Evolutionary conservation across 139 green algal species (phyloP), one percentile per base, ranked within the genome.

Genomic region (Coelastrella sp.): DNA sequence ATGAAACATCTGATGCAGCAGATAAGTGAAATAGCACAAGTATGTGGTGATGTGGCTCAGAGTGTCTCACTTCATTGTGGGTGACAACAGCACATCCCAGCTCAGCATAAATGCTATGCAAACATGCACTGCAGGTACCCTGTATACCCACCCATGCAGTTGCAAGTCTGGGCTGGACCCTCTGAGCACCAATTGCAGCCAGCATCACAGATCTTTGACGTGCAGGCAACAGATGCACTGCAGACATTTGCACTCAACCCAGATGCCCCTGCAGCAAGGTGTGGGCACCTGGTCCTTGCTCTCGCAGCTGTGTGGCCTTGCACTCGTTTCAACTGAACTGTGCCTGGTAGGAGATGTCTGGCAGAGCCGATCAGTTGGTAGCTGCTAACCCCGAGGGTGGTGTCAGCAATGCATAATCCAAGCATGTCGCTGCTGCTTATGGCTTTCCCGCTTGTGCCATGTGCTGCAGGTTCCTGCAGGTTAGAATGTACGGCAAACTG

Each of bases 61-160:
- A 49, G 35, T 49, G 35, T 3, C 35, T 49, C 35, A 49, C 1
- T 49, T 49, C 35, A 70, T 5, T 12, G 14, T 70, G 61, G 12
- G 11, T 12, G 61, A 70, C 4, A 4, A 70, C 61, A 70, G 4
- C 61, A 70, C 11, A 20, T 12, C 61, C 61, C 63, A 70, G 6
- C 15, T 70, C 12, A 27, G 10, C 68, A n/a, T 35, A 19, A 27
- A 25, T 17, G 17, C 68, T 7, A 8, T 27, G 17, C 68, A n/a
- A 15, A 24, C 25, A 59, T 49, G 49, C 56, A 7, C 11, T 75
- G 82, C 84, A 88, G 84, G 66, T 81, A 84, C 57, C 85, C 85
- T n/a, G 85, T 90, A 19, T 90, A 90, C 59, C 85, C 85, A n/a
- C 85, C 85, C 5, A 76, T 84, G 85, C 59, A 74, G 85, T n/a